Evolutionary conservation across 768 basidiomycete genomes (phyloP), one percentile per base, ranked within the genome.

Genomic region (Myochromella boudieri): DNA sequence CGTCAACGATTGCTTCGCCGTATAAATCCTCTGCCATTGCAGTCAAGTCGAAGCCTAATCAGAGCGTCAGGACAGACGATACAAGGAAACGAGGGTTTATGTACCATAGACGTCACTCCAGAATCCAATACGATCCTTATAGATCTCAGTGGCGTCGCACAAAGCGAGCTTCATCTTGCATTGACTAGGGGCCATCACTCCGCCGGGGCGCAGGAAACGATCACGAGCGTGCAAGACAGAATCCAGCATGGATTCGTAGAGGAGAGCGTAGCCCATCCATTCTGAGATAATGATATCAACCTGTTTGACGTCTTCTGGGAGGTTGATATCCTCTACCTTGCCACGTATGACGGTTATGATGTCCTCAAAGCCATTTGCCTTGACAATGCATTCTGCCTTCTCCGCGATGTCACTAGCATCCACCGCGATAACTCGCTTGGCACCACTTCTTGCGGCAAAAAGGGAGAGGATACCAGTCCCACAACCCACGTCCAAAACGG

Each of bases 241-340:
- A 65, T 97, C 95, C 26, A 98, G 79, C 95, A 99, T 97, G 33
- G 88, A 91, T 67, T 99, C 95, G 65, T 97, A 97, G 17, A 97
- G 77, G 18, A 92, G 71, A 1, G 85, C 86, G 59, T 91, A 92
- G 12, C 85, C 93, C 95, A 97, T 97, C 95, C 95, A 98, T 66
- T 99, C 95, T 3, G 92, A 95, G 41, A 98, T 74, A 64, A 99
- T 94, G 49, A 99, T 80, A 63, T 99, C 95, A 18, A 98, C 95
- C 42, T 90, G 73, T 8, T 78, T 71, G 39, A 86, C 69, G 42
- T 68, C 80, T 41, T 85, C 83, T 1, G 91, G 92, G 1, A 97
- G 71, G 6, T 56, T 64, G 47, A 98, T 85, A 17, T 94, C 84
- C 67, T 99, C 95, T 20, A 97, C 80, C 64, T 95, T 97, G 21